These are phyloP conservation scores for Pyrrhoderma lamaoense DNA, from an alignment of 1,284 basidiomycete species.

Conservation along the genomic window DNA sequence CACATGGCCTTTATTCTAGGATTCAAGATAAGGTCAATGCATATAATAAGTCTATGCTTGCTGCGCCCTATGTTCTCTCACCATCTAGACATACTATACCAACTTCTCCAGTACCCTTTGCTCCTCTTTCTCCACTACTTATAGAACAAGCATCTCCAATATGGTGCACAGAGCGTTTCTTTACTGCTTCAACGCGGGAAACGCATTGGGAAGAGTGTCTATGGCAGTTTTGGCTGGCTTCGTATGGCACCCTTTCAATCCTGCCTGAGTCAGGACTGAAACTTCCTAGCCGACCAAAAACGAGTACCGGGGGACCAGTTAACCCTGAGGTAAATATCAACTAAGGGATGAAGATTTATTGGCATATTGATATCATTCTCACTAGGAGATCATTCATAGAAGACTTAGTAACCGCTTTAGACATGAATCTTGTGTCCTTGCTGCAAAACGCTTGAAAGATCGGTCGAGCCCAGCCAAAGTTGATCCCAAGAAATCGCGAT, in stretches of 20 bases:
- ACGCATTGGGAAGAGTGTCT: slow-evolving; percentile 59
- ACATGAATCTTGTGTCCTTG: slow-evolving; percentile 47
- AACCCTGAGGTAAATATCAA: slow-evolving; percentile 4
- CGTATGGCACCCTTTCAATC: slow-evolving; percentile 9
- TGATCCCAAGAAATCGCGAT: slow-evolving; percentile 29
- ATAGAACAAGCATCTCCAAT: slow-evolving; percentile 41
- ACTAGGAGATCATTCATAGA: slow-evolving; percentile 34
- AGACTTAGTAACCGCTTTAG: slow-evolving; percentile 42
- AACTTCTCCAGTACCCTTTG: slow-evolving; percentile 29
- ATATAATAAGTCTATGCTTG: slow-evolving; percentile 8
- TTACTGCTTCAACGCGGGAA: slow-evolving; percentile 36
- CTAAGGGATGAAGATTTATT: background rate
- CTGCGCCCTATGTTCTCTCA: slow-evolving; percentile 11
- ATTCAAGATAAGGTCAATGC: background rate
- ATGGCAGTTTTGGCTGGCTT: slow-evolving; percentile 58
- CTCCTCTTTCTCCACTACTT: slow-evolving; percentile 39
- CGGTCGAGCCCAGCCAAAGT: slow-evolving; percentile 25
- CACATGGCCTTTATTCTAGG: slow-evolving; percentile 10
- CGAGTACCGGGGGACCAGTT: background rate
- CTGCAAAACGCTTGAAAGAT: slow-evolving; percentile 37
- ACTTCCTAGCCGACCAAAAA: background rate
- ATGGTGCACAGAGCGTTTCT: slow-evolving; percentile 61
- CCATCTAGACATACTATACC: slow-evolving; percentile 27
- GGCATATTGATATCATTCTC: too few relatives aligned
- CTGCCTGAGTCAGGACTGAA: slow-evolving; percentile 3